A percentile compares a stretch with the other conserved stretches of the same genome.
These are phyloP conservation scores for Wallacemonas collosoma DNA, from an alignment of 208 protist species.

Conservation along the genomic window DNA sequence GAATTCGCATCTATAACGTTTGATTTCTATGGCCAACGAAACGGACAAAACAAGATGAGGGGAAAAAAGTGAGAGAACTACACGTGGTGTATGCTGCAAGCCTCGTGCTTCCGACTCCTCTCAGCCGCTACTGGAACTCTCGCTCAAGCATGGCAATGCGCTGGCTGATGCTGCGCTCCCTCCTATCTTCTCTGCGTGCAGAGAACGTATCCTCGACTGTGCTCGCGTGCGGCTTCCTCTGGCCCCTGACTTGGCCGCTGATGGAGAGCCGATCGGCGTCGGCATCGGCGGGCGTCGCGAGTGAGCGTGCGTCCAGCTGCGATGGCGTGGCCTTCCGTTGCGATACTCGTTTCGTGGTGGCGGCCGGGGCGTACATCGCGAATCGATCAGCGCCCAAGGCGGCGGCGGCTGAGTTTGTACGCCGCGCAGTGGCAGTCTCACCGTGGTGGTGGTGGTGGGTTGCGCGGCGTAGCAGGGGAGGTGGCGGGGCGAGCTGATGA, in stretches of 20 bases:
- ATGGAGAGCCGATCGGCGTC: not conserved
- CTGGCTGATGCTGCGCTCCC: slow-evolving; percentile 32
- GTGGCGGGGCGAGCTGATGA: no score
- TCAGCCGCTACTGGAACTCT: slow-evolving; percentile 24
- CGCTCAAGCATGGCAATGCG: slow-evolving; percentile 49
- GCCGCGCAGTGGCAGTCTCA: not conserved
- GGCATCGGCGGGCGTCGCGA: slow-evolving; percentile 3
- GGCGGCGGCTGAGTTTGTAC: not conserved
- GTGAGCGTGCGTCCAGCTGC: slow-evolving; percentile 11
- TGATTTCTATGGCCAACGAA: no score
- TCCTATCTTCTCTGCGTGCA: slow-evolving; percentile 27
- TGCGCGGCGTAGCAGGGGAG: not conserved
- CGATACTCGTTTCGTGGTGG: not conserved
- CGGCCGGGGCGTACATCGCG: slow-evolving; percentile 33
- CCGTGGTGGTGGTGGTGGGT: not conserved
- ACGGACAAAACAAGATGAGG: not conserved
- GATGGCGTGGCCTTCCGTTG: not conserved
- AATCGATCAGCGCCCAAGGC: slow-evolving; percentile 18
- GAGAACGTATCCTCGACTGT: slow-evolving; percentile 15
- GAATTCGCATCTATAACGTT: no score
- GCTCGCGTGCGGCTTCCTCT: not conserved
- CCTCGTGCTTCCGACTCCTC: no score
- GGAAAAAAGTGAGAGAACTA: slow-evolving; percentile 16
- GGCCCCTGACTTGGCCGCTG: not conserved
- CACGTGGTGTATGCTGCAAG: not conserved